Evolutionary conservation across 225 moss, liverwort and hornwort species (phyloP), one percentile per base, ranked within the genome.

Genomic region (Sphagnum tenellum): DNA sequence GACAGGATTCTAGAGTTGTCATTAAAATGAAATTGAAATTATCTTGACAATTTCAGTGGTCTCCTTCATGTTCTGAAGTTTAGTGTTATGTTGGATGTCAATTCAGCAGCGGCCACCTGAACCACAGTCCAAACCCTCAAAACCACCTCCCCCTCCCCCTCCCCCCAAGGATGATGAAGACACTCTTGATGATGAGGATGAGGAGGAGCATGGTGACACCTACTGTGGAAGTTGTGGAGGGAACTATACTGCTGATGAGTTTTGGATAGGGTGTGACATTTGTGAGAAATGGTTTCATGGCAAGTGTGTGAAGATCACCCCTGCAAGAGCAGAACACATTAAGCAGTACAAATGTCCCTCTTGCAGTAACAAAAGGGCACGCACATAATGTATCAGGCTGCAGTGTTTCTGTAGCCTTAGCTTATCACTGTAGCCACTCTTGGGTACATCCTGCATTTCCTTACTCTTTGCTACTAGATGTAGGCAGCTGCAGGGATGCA

Each of bases 321-420:
- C 83, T 70, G 83, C 83, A 73, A 70, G 83, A 83, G 83, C 83
- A 56, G 83, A 83, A 66, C 83, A 83, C 70, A 83, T 83, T 70
- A 83, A 83, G 77, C 83, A 83, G 66, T 83, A 83, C 83, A 83
- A 83, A 70, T 83, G 83, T 77, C 84, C 84, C 75, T 84, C 84
- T 66, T 84, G 84, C 80, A 84, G 77, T 80, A 84, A 84, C 84
- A 84, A 84, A 84, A 80, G 84, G 84, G 84, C 84, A 63, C 84
- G 84, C 77, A 84, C 84, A 75, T 84, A 80, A 84, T 72, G 74
- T 67, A 74, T 77, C 77, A 75, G 77, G 77, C 84, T 75, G 73
- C 73, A 77, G 77, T 77, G 70, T 68, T 65, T 70, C 65, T 80
- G 74, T 75, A 66, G 75, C 77, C 72, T 65, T 75, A 84, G 77